Percentiles rank a stretch among this genome's conserved stretches.
These are phyloP conservation scores for Paramecium pentaurelia DNA, from an alignment of 73 alveolate species.

Conservation along the genomic window DNA sequence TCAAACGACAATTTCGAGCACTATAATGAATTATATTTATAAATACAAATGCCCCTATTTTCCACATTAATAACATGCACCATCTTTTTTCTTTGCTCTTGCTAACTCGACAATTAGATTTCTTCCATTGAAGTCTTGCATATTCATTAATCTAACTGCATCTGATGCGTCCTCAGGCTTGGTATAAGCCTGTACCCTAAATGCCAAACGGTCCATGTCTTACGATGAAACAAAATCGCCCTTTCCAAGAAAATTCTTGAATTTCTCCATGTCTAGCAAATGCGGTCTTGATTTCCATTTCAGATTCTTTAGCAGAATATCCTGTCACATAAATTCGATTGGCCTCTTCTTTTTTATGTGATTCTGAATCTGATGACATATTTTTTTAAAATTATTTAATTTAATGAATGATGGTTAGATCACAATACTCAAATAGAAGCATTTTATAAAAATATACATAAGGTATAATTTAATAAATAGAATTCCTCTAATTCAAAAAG, in stretches of 20 bases:
- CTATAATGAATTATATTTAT: not conserved
- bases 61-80: slow-evolving; percentile 40
- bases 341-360: not conserved
- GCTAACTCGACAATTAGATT: slow-evolving; percentile 10
- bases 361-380: slow-evolving; percentile 7
- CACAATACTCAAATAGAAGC: not conserved
- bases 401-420: not conserved
- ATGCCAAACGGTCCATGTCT: not conserved
- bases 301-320: slow-evolving; percentile 15
- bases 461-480: not conserved
- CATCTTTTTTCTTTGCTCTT: slow-evolving; percentile 42
- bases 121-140: slow-evolving; percentile 23
- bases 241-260: slow-evolving; percentile 32
- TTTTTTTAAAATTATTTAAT: not conserved
- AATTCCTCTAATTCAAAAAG: not conserved
- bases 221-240: slow-evolving; percentile 43
- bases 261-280: slow-evolving; percentile 3
- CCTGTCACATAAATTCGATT: slow-evolving; percentile 35
- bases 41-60: slow-evolving; percentile 18
- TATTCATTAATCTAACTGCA: slow-evolving; percentile 22
- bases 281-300: not conserved
- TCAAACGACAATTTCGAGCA: slow-evolving; percentile 32
- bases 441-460: not conserved
- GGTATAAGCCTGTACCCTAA: slow-evolving; percentile 29
- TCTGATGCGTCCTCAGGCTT: slow-evolving; percentile 25